phyloP scores from a whole-genome alignment of 768 basidiomycete species.

The Mycena sanguinolenta region DNA sequence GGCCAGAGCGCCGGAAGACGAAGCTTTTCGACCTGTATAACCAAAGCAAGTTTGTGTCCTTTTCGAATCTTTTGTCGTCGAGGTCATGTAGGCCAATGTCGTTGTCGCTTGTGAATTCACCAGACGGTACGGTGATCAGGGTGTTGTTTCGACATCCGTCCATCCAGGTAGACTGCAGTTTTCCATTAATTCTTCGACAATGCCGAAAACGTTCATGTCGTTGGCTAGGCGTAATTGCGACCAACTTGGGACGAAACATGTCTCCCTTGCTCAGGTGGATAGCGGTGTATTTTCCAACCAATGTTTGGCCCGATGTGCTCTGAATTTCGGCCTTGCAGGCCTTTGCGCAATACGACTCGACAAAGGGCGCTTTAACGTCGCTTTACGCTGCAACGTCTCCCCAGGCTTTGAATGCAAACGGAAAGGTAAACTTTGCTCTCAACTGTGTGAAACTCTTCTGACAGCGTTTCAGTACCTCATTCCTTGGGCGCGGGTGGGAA shows the following conservation, averaged over 20 bases:
- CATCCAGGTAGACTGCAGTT: neutral
- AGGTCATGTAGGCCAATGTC: conserved; percentile 3
- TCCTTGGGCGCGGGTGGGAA: conserved; percentile 4
- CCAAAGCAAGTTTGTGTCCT: conserved; percentile 10
- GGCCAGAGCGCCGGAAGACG: conserved; percentile 6
- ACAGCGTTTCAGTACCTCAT: neutral
- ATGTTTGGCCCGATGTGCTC: neutral
- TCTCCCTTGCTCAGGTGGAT: neutral
- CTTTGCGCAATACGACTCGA: neutral
- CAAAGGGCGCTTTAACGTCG: neutral
- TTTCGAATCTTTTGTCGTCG: neutral
- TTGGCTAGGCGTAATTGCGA: neutral
- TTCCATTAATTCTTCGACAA: neutral
- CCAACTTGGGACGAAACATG: neutral
- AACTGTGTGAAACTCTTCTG: neutral
- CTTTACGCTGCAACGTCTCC: conserved; percentile 5
- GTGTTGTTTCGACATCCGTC: conserved; percentile 7
- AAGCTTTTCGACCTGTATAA: conserved; percentile 6
- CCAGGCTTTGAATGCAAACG: neutral
- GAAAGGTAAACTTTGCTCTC: neutral
- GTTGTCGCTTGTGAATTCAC: conserved; percentile 5
- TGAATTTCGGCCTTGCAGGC: neutral
- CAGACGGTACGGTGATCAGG: conserved; percentile 7
- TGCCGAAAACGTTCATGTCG: too few relatives aligned
- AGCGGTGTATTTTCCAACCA: neutral